Evolutionary conservation across 1,284 basidiomycete species (phyloP), one percentile per base, ranked within the genome.

Genomic region (Cryptococcus neoformans): DNA sequence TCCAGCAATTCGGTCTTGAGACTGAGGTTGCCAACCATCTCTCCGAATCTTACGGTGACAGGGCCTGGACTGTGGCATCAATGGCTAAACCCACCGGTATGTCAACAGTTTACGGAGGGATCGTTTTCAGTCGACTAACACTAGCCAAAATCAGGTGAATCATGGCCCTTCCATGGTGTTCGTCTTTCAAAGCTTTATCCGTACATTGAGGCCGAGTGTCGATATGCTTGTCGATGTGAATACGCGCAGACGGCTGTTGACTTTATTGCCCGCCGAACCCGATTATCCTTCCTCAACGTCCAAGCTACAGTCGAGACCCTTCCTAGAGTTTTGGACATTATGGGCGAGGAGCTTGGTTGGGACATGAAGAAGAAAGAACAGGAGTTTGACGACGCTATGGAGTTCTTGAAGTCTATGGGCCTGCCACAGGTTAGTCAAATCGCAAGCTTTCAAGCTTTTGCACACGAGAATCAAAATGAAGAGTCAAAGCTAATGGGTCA

Each of bases 1-100:
- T 95, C 67, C 95, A 99, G 79, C 83, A 88, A 86, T 92, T 88
- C 75, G 92, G 93, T 56, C 79, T 96, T 36, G 89, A 93, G 66
- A 89, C 90, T 2, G 92, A 95, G 36, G 90, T 98, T 14, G 95
- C 95, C 10, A 88, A 88, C 72, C 92, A 98, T 72, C 82, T 99
- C 3, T 86, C 93, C n/a, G 86, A 90, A 57, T 70, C 70, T 44
- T 98, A 98, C 73, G 95, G 95, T 51, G 94, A 97, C 78, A 87
- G 93, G 54, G 94, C 95, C 0, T 98, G 93, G 93, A 89, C 89
- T 4, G 92, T 98, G 0, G 91, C 89, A 67, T 84, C 86, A 2
- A 84, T 94, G 62, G 87, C 90, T 6, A 81, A 87, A 59, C 84
- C 87, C 0, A 93, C 92, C 0, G 73, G 75, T 62, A 52, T 56